phyloP scores from a whole-genome alignment of 768 basidiomycete genomes.

The Mycena vulgaris region DNA sequence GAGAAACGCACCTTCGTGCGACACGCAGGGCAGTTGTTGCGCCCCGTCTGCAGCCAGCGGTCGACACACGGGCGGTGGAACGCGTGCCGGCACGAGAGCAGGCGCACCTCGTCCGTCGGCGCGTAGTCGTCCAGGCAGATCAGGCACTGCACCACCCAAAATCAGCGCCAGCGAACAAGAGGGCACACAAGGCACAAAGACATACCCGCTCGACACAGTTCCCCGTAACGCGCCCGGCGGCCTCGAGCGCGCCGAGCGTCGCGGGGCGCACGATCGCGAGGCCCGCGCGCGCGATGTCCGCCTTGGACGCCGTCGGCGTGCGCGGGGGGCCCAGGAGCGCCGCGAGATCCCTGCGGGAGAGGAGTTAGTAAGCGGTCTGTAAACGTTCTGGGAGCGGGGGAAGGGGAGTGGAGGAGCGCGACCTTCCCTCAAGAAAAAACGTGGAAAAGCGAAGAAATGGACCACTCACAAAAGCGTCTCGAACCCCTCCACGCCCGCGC shows the following conservation, averaged over 20 bases:
- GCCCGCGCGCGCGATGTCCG: constrained; percentile 90
- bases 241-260: constrained; percentile 63
- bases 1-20: constrained; percentile 73
- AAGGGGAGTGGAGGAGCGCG: neutral
- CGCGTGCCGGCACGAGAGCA: constrained; percentile 89
- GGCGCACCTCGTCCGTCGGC: constrained; percentile 81
- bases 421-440: too few species aligned
- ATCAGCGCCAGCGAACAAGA: too few species aligned
- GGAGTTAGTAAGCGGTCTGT: neutral
- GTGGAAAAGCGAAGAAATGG: neutral
- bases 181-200: neutral
- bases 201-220: constrained; percentile 87
- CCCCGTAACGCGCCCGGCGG: constrained; percentile 69
- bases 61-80: constrained; percentile 94
- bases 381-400: neutral
- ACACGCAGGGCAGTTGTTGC: constrained; percentile 95
- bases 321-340: constrained; percentile 88
- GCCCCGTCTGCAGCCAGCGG: constrained; percentile 86
- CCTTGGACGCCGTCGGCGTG: constrained; percentile 84
- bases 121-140: constrained; percentile 93
- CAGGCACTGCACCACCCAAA: constrained; percentile 67
- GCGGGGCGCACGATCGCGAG: constrained; percentile 71
- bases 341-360: constrained; percentile 78
- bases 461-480: constrained; percentile 79
- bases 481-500: constrained; percentile 78